Base-by-base conservation (phyloP, 805 yeast species). In the Candida verbasci region DNA sequence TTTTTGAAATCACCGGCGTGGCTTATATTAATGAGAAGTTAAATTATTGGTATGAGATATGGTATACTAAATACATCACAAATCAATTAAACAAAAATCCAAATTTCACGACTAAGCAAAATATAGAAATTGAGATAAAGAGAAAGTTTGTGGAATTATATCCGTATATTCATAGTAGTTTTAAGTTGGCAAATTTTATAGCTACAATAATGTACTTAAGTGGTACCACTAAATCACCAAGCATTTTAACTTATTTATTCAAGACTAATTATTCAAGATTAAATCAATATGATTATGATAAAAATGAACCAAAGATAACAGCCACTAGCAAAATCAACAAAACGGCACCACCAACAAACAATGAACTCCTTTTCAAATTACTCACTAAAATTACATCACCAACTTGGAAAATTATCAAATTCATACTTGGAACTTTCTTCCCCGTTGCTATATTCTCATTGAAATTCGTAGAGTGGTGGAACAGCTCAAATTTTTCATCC, bases 381-480 rank as follows among this genome's bases (percentile, higher is more conserved):
- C 11, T 62, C 6, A 48, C 48, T 1, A 52, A 42, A 9, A 25
- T 55, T 15, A 44, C 56, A 2, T 40, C 31, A 14, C 70, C 63
- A n/a, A 38, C 56, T 34, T 53, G 64, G 61, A 55, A 43, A 48
- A 41, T 61, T 26, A 40, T 53, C 39, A 55, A 58, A 41, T 45
- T 58, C 14, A 39, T 61, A 45, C 37, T 73, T 45, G 71, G 76
- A 34, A 62, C 84, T 2, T 55, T 80, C 30, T 77, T 91, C 59
- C 96, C 96, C 0, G 70, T 82, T 0, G 86, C 94, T 2, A 82
- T 89, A 35, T 88, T 91, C 53, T 51, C 80, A 17, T 68, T 89
- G 42, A 86, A 87, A 59, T 86, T 89, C 48, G 67, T 87, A 24
- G 97, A 89, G 56, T 89, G 97, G 96, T 89, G 95, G 94, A 78